Evolutionary conservation across 1,139 yeast genomes (phyloP).

Genomic region (Suhomyces choctaworum): DNA sequence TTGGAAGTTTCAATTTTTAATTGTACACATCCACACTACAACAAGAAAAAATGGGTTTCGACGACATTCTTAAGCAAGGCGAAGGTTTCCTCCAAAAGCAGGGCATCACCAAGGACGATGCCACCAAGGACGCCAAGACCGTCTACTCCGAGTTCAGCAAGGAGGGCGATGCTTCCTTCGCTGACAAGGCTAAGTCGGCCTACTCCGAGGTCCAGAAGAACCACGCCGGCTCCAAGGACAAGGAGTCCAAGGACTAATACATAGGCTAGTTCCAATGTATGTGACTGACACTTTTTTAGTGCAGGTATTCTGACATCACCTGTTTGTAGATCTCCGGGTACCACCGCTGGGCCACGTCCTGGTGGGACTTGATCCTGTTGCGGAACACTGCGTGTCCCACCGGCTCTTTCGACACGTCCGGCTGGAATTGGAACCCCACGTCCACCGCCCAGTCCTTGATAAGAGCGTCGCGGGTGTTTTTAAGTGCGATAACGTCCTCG

Average conservation of each 20-base stretch:
- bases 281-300: neutral
- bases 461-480: conserved; percentile 37
- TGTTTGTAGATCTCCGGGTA: conserved; percentile 52
- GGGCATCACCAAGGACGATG: conserved; percentile 20
- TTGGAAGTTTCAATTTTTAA: neutral
- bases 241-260: conserved; percentile 2
- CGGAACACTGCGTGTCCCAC: conserved; percentile 63
- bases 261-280: neutral
- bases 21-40: too few relatives aligned
- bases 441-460: conserved; percentile 44
- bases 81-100: conserved; percentile 8
- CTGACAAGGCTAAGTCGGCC: conserved; percentile 38
- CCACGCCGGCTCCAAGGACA: conserved; percentile 8
- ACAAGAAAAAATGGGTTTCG: conserved; percentile 25
- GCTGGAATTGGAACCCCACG: conserved; percentile 52
- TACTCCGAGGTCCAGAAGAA: conserved; percentile 25
- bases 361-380: conserved; percentile 65
- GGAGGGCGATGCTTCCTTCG: conserved; percentile 26
- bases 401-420: conserved; percentile 43
- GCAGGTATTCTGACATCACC: conserved; percentile 22
- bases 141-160: conserved; percentile 33
- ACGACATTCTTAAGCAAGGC: conserved; percentile 31
- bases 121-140: conserved; percentile 34
- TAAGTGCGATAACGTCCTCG: conserved; percentile 30
- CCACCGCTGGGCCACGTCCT: conserved; percentile 65